A percentile compares a stretch with the other conserved stretches of the same genome.
Conservation (phyloP, 495 filamentous ascomycete species). For the Xylaria cubensis region DNA sequence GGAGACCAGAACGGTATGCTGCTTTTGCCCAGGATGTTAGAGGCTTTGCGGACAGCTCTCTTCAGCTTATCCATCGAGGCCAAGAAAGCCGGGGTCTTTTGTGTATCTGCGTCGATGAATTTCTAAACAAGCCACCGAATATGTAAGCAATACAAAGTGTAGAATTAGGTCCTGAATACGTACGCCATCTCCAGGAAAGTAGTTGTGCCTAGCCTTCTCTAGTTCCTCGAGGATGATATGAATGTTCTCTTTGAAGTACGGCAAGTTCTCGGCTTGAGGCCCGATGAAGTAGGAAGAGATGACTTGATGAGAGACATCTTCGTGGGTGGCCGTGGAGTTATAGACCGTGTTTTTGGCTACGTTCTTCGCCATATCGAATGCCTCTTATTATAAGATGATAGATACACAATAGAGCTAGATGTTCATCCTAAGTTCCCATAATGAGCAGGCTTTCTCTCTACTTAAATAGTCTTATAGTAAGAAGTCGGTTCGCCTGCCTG, state of each 20-base stretch:
- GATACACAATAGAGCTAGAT: neutral
- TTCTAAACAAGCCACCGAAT: slow-evolving; percentile 29
- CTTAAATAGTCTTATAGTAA: neutral
- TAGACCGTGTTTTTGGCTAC: slow-evolving; percentile 20
- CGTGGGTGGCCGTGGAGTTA: slow-evolving; percentile 5
- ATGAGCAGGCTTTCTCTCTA: neutral
- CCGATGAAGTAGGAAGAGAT: slow-evolving; percentile 54
- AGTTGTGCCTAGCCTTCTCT: slow-evolving; percentile 38
- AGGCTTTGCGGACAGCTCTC: slow-evolving; percentile 33
- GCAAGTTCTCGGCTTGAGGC: slow-evolving; percentile 49
- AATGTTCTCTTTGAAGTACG: slow-evolving; percentile 47
- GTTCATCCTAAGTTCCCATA: neutral
- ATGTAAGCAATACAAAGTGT: neutral
- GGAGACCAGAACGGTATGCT: slow-evolving; percentile 56
- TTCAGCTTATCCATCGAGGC: slow-evolving; percentile 36
- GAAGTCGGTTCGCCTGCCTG: neutral
- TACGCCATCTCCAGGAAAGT: slow-evolving; percentile 43
- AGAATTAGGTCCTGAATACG: neutral
- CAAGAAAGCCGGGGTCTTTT: slow-evolving; percentile 39
- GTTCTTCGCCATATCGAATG: slow-evolving; percentile 4
- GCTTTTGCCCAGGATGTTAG: slow-evolving; percentile 39
- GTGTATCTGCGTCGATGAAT: slow-evolving; percentile 43
- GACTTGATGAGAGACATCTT: slow-evolving; percentile 41
- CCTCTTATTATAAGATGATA: neutral
- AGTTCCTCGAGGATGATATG: slow-evolving; percentile 45